These are phyloP conservation scores for Coprinopsis marcescibilis DNA, from an alignment of 768 basidiomycete genomes.

Conservation along the genomic window DNA sequence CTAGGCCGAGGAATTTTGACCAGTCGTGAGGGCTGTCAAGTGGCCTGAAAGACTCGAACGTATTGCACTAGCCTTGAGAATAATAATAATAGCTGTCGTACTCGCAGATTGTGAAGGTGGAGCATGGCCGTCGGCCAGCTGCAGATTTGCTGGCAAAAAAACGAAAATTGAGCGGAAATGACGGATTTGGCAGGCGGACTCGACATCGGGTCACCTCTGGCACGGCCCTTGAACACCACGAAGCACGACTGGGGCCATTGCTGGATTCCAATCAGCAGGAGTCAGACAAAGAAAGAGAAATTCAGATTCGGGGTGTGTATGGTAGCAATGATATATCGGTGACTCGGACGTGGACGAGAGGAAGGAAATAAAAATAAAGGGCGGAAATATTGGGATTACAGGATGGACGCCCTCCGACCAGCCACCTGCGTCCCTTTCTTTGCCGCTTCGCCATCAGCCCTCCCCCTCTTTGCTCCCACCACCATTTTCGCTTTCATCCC, in stretches of 20 bases:
- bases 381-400: slow-evolving; percentile 19
- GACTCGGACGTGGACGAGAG: no score
- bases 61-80: no score
- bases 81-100: not conserved
- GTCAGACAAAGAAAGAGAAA: no score
- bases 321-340: no score
- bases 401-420: slow-evolving; percentile 43
- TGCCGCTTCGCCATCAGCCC: slow-evolving; percentile 49
- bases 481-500: slow-evolving; percentile 32
- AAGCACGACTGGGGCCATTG: no score
- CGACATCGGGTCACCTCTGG: slow-evolving; percentile 11
- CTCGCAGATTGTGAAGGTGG: not conserved
- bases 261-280: no score
- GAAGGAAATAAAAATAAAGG: slow-evolving; percentile 12
- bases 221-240: slow-evolving; percentile 2
- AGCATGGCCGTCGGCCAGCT: not conserved
- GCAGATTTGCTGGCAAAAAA: slow-evolving; percentile 1
- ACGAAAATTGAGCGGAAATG: not conserved
- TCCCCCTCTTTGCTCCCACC: slow-evolving; percentile 38
- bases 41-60: no score
- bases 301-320: no score
- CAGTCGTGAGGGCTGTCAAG: no score
- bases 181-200: slow-evolving; percentile 7
- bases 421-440: slow-evolving; percentile 58
- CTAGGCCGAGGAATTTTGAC: no score